These are phyloP conservation scores for Aureobasidium subglaciale DNA, from an alignment of 2,329 filamentous ascomycete species.

Conservation along the genomic window DNA sequence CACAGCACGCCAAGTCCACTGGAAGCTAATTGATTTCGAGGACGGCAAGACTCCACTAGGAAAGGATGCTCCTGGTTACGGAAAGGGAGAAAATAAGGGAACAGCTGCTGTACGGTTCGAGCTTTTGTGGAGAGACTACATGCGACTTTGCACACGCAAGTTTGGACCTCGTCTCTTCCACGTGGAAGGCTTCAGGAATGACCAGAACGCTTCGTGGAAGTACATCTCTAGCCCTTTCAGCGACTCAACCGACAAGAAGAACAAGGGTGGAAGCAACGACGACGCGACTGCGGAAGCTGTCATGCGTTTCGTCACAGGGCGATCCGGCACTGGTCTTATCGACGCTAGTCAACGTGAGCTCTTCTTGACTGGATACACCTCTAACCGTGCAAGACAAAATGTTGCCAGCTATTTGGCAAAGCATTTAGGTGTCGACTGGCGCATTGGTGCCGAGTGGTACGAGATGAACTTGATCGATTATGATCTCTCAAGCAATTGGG, in stretches of 20 bases:
- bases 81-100: slow-evolving; percentile 64
- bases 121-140: slow-evolving; percentile 73
- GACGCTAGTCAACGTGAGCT: slow-evolving; percentile 72
- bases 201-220: slow-evolving; percentile 28
- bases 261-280: slow-evolving; percentile 41
- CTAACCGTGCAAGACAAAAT: slow-evolving; percentile 69
- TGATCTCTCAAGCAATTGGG: slow-evolving; percentile 68
- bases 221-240: slow-evolving; percentile 29
- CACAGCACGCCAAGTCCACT: slow-evolving; percentile 65
- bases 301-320: slow-evolving; percentile 56
- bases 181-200: slow-evolving; percentile 55
- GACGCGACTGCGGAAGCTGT: slow-evolving; percentile 32
- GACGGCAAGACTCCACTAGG: slow-evolving; percentile 45
- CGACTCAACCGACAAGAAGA: slow-evolving; percentile 29
- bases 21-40: slow-evolving; percentile 61
- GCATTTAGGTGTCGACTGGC: slow-evolving; percentile 70
- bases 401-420: slow-evolving; percentile 68
- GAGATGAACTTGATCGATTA: slow-evolving; percentile 69
- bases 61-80: slow-evolving; percentile 46
- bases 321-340: slow-evolving; percentile 68
- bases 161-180: slow-evolving; percentile 59
- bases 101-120: slow-evolving; percentile 65
- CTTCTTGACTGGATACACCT: slow-evolving; percentile 68
- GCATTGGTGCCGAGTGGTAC: slow-evolving; percentile 76
- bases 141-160: slow-evolving; percentile 67